These are phyloP conservation scores for Neurospora intermedia DNA, from an alignment of 495 filamentous ascomycete genomes.

Conservation along the genomic window DNA sequence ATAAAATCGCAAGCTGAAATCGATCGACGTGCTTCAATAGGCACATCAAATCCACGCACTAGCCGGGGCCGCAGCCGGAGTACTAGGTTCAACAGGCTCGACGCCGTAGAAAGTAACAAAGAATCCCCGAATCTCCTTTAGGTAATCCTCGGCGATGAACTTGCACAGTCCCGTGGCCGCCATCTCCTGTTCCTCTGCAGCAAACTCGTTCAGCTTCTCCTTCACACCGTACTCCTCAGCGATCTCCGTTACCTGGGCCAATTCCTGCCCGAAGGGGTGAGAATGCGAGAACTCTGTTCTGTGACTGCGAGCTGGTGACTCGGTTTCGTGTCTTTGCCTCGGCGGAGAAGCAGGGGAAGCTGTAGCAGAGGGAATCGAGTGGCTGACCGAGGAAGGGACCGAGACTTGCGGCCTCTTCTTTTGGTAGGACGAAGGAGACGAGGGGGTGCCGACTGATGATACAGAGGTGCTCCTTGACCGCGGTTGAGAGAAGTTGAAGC, in stretches of 20 bases:
- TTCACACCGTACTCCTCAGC: conserved; percentile 75
- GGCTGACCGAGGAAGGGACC: conserved; percentile 13
- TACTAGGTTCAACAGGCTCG: conserved; percentile 4
- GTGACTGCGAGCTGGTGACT: conserved; percentile 10
- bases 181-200: conserved; percentile 62
- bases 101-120: conserved; percentile 35
- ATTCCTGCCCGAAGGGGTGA: conserved; percentile 58
- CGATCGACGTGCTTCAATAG: not conserved
- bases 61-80: conserved; percentile 12
- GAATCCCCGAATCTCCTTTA: conserved; percentile 65
- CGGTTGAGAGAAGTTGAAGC: conserved; percentile 36
- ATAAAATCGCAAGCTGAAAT: not conserved
- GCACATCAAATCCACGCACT: not conserved
- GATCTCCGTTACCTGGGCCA: conserved; percentile 66
- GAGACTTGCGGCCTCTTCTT: conserved; percentile 25
- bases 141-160: conserved; percentile 74
- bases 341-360: conserved; percentile 8
- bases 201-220: conserved; percentile 49
- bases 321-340: not conserved
- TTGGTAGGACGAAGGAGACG: conserved; percentile 23
- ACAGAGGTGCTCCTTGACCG: conserved; percentile 33
- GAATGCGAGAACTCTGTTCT: conserved; percentile 21
- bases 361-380: conserved; percentile 8
- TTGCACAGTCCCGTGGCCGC: conserved; percentile 55
- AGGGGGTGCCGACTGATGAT: conserved; percentile 19